Conservation (phyloP, 371 early-diverging fungal genomes). For the Massospora cicadina region DNA sequence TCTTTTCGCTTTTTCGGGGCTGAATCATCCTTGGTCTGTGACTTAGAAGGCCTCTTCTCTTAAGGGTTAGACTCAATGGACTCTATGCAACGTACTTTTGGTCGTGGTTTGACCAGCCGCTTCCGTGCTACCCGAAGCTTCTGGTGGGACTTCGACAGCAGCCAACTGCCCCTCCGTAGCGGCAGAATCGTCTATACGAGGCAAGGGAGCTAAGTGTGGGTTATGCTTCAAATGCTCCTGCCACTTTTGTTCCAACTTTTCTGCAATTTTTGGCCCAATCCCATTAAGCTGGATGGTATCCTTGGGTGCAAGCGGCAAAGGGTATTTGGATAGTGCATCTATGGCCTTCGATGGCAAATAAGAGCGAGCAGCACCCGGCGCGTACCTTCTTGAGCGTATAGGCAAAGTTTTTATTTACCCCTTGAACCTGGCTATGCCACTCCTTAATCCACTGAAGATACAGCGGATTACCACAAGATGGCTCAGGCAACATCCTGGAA, state of each 20-base stretch:
- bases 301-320: conserved; percentile 24
- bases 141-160: not conserved
- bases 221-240: conserved; percentile 16
- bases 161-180: not conserved
- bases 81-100: not conserved
- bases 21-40: not conserved
- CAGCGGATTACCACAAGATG: conserved; percentile 35
- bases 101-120: not conserved
- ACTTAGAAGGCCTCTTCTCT: not conserved
- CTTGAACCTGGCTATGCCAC: conserved; percentile 29
- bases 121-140: not conserved
- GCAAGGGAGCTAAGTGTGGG: not conserved
- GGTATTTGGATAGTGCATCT: conserved; percentile 37
- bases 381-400: not conserved
- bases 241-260: conserved; percentile 34
- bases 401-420: conserved; percentile 16
- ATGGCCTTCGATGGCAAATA: conserved; percentile 26
- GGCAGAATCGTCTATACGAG: not conserved
- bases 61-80: not conserved
- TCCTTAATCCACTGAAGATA: conserved; percentile 39
- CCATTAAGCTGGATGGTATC: conserved; percentile 34
- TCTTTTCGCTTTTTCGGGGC: conserved; percentile 13
- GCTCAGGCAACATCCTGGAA: not conserved
- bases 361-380: not conserved
- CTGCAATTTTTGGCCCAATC: conserved; percentile 38